Base-by-base conservation (phyloP, 2,329 filamentous ascomycete genomes). In the Pyrenophora tritici-repentis region DNA sequence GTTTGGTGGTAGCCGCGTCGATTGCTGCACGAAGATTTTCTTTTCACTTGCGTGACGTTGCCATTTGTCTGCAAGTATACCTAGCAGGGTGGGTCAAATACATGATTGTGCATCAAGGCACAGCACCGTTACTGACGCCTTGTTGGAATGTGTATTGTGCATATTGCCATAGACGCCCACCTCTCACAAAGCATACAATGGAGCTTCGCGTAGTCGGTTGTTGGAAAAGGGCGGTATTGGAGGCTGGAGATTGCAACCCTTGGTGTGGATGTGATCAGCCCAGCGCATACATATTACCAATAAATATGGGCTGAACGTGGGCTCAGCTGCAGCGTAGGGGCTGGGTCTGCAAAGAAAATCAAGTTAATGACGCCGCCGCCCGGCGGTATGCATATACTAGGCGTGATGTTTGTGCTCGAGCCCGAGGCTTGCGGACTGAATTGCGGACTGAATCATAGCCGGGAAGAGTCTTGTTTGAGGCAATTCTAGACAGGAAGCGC, bases 261-360 rank as follows among this genome's bases (percentile, higher is more conserved):
- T 40, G 42, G 48, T 44, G 51, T 55, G 56, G 47, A 53, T 35
- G 34, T 42, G 17, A 37, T 18, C 43, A 43, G 40, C 47, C 32
- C 57, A 56, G 59, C 62, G 61, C 62, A 60, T 65, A 55, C 47
- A 43, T 33, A 51, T 50, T 60, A 54, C 62, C 65, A 62, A 66
- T 63, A 47, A 58, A 53, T 49, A 59, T 58, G 51, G 46, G 41
- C 42, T 61, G 52, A 58, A 58, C 56, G 53, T 57, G 50, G 54
- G 57, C 59, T 61, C 52, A 53, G 47, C 47, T 64, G 65, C 63
- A 63, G 62, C 58, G 55, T 52, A 57, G 67, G 67, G 68, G 67
- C 65, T 71, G 67, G 68, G 62, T 63, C 64, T 61, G 64, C 61
- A 64, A 56, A 55, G 55, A 61, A 62, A 62, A 63, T 50, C 55